Evolutionary conservation across 768 basidiomycete species (phyloP).

Genomic region (Boletus rubescentipes): DNA sequence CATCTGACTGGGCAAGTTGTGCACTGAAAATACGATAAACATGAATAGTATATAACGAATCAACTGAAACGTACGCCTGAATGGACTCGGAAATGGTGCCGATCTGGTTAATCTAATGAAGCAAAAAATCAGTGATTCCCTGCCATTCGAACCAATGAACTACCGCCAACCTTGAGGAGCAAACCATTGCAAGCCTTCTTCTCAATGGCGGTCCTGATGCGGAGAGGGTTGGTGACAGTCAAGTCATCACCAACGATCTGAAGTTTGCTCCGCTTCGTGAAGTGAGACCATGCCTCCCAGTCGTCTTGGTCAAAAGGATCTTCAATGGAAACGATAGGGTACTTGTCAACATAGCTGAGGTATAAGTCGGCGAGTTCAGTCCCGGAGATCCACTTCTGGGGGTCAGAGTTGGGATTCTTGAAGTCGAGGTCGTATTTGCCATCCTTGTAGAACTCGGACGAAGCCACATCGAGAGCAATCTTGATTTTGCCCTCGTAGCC

Average conservation of each 20-base stretch:
- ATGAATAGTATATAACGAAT: not conserved
- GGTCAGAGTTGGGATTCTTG: slow-evolving; percentile 99
- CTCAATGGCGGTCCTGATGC: slow-evolving; percentile 98
- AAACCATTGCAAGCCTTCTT: slow-evolving; percentile 99
- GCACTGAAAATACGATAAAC: slow-evolving; percentile 50
- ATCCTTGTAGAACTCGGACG: slow-evolving; percentile 99
- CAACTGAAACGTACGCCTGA: slow-evolving; percentile 72
- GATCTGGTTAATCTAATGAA: slow-evolving; percentile 87
- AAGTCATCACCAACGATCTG: slow-evolving; percentile 96
- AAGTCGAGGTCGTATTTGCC: slow-evolving; percentile 99
- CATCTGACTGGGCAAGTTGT: slow-evolving; percentile 91
- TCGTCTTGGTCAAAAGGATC: slow-evolving; percentile 99
- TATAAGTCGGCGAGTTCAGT: slow-evolving; percentile 92
- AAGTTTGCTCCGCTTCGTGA: slow-evolving; percentile 74
- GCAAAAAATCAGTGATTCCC: slow-evolving; percentile 1
- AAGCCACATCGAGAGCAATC: slow-evolving; percentile 97
- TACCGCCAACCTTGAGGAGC: slow-evolving; percentile 81
- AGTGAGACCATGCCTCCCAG: slow-evolving; percentile 97
- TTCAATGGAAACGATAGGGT: slow-evolving; percentile 94
- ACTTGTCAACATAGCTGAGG: slow-evolving; percentile 81
- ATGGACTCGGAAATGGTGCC: slow-evolving; percentile 99
- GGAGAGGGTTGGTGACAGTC: slow-evolving; percentile 95
- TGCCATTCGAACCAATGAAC: not conserved
- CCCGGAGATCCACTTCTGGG: slow-evolving; percentile 94
- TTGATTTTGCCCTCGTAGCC: slow-evolving; percentile 99